Evolutionary conservation across 2,329 filamentous ascomycete genomes (phyloP), one percentile per base, ranked within the genome.

Genomic region (Hymenoscyphus scutula): DNA sequence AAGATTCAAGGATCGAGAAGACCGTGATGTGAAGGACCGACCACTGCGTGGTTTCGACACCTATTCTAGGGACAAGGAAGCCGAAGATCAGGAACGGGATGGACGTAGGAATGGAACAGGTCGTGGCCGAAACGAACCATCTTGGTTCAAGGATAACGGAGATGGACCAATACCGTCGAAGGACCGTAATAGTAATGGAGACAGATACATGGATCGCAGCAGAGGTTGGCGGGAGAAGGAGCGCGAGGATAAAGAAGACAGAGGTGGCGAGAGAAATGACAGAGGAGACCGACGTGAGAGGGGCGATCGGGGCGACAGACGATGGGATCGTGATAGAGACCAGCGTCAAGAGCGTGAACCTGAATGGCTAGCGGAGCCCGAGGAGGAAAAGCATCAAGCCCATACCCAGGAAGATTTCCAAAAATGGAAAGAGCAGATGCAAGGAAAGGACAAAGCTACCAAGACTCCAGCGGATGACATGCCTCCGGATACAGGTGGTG

Each of bases 361-460:
- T 5, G 93, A 97, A 76, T 97, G 93, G 94, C 82, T 97, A 76
- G 92, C 96, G 72, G 84, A 88, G 63, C 86, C 87, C 17, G 82
- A 82, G 25, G 88, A 89, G 63, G 89, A 91, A 58, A 86, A 89
- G 70, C 79, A 84, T 38, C 85, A 89, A 70, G 84, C 82, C 5
- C 90, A 91, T 70, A 97, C 92, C 0, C 89, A 91, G 71, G 92
- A 96, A 72, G 93, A 97, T 68, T 96, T 97, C 75, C 89, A 96
- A 77, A 91, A 91, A 69, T 97, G 94, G 87, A 97, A 97, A 82
- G 91, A 96, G 70, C 84, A 83, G 67, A 96, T 96, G 92, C 64
- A 68, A 63, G 69, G 65, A 53, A 72, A 71, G 59, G 69, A 73
- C 51, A 73, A 69, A 48, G 56, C 58, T 45, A 60, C 56, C 37